Base-by-base conservation (phyloP, 2,329 filamentous ascomycete species). In the Colletotrichum endophyticum region DNA sequence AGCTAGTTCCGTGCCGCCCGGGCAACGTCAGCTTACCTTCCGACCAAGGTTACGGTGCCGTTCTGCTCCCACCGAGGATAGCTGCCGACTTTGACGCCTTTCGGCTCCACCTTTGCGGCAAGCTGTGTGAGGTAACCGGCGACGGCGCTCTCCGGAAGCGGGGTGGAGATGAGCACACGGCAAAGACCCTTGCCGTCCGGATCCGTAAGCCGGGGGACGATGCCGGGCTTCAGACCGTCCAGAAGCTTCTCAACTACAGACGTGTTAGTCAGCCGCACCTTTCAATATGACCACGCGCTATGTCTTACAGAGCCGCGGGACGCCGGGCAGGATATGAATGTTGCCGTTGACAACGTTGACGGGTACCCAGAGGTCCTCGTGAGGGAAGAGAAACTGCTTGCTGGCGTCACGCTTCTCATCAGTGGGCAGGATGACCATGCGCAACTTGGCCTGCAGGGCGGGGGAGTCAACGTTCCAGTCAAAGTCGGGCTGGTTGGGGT, bases 11-110 rank as follows among this genome's bases (percentile, higher is more conserved):
- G 63, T 30, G 16, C 28, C 22, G n/a, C 28, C 27, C 63, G 19
- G 27, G 36, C 27, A 49, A 25, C 5, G 32, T 57, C 61, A 36
- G 82, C 85, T 80, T 81, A 91, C 88, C 86, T 88, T 79, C 92
- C 92, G 25, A 98, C 96, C 70, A 99, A 88, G 13, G 96, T 98
- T 64, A 99, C 95, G 0, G 96, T 97, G 85, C 99, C 99, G 81
- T 92, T 92, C 89, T 95, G 96, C 7, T 94, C 95, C 96, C 96
- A 98, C 72, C 95, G 89, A 44, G 97, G 97, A 85, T 99, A 99
- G 85, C 95, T 98, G 63, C 97, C 97, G 19, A 99, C 95, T 87
- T 99, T 99, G 81, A 99, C 91, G 5, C 95, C 96, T 81, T 91
- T 92, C 1, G 92, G 87, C 83, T 92, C 94, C 27, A 96, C 94